A percentile compares a stretch with the other conserved stretches of the same genome.
Conservation (phyloP, 169 alveolate genomes). For the Cystoisospora suis region DNA sequence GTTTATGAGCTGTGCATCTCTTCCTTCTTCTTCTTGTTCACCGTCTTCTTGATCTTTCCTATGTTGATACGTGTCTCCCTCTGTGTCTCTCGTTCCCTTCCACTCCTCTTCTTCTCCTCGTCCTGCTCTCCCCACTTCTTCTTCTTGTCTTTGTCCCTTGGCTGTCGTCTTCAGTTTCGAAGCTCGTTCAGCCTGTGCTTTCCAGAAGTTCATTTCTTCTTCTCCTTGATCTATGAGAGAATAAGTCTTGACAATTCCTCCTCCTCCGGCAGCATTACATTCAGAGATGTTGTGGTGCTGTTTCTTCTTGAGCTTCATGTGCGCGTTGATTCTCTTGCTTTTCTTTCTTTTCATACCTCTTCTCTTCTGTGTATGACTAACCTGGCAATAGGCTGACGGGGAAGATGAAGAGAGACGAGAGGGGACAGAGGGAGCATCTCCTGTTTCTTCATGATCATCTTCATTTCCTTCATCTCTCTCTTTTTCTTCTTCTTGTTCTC, state of each 20-base stretch:
- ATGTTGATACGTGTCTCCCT: background rate
- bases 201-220: background rate
- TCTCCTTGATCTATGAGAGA: background rate
- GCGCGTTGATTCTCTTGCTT: background rate
- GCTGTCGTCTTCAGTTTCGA: background rate
- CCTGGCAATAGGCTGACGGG: too few relatives aligned
- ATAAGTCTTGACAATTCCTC: background rate
- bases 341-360: background rate
- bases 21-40: background rate
- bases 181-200: background rate
- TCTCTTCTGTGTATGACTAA: constrained; percentile 15
- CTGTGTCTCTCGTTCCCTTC: background rate
- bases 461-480: background rate
- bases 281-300: background rate
- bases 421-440: too few relatives aligned
- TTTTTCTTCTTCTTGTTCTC: background rate
- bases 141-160: background rate
- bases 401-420: too few relatives aligned
- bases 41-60: background rate
- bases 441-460: too few relatives aligned
- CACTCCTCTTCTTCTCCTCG: background rate
- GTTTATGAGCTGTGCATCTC: too few relatives aligned
- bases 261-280: background rate
- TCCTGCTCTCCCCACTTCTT: background rate
- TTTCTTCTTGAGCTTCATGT: constrained; percentile 5